Conservation (phyloP, 2,329 filamentous ascomycete species). For the Neofusicoccum parvum region DNA sequence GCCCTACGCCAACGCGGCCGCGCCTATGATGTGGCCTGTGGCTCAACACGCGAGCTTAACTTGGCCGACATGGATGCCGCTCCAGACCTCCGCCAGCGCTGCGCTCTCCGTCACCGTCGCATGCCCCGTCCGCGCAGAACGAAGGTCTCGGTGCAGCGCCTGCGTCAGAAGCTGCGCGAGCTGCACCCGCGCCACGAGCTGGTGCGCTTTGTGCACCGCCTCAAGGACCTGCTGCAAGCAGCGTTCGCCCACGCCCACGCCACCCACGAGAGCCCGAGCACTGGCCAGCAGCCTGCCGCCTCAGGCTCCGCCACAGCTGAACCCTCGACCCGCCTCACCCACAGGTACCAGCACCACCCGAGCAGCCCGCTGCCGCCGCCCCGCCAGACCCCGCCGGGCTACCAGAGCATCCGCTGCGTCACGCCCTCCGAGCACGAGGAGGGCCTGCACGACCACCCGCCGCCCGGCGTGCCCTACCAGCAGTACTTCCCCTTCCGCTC, state of each 20-base stretch:
- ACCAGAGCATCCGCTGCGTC: conserved; percentile 22
- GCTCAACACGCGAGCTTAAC: conserved; percentile 17
- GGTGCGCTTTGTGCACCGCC: conserved; percentile 19
- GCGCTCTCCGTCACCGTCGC: conserved; percentile 10
- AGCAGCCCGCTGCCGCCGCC: conserved; percentile 5
- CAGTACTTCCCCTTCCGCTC: conserved; percentile 21
- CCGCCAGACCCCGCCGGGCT: conserved; percentile 20
- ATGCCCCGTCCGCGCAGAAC: conserved; percentile 11
- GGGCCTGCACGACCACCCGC: conserved; percentile 21
- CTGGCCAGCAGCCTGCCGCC: conserved; percentile 1
- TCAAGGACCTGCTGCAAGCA: conserved; percentile 18
- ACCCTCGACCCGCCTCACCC: conserved; percentile 2
- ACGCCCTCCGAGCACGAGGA: conserved; percentile 19
- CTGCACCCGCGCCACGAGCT: conserved; percentile 16
- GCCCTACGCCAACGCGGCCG: conserved; percentile 6
- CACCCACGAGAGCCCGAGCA: conserved; percentile 4
- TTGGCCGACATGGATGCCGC: conserved; percentile 3
- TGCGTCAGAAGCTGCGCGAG: conserved; percentile 21
- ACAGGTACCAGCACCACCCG: background rate
- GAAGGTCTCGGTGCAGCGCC: conserved; percentile 19
- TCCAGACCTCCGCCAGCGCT: conserved; percentile 3
- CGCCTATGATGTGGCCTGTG: conserved; percentile 14
- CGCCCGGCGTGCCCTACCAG: conserved; percentile 21
- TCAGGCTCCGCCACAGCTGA: conserved; percentile 7
- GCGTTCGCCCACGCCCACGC: conserved; percentile 14